Conservation (phyloP, 2,329 filamentous ascomycete species). For the Epichloe bromicola region DNA sequence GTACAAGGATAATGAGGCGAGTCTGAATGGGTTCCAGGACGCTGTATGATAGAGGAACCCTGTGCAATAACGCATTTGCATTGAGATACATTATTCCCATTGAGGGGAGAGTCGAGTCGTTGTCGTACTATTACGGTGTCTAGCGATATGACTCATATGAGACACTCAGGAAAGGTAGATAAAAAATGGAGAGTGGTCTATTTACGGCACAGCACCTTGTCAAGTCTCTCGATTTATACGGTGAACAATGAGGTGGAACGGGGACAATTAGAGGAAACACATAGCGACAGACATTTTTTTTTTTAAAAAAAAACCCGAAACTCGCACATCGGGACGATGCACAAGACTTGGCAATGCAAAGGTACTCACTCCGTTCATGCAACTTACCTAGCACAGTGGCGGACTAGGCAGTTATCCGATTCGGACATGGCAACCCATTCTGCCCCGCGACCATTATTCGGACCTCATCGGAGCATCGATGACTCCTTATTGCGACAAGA, state of each 20-base stretch:
- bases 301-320: no score
- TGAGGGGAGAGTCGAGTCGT: no score
- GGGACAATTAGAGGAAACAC: not conserved
- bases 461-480: not conserved
- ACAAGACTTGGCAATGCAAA: not conserved
- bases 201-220: no score
- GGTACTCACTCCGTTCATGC: not conserved
- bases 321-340: no score
- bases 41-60: no score
- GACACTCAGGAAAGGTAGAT: no score
- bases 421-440: not conserved
- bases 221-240: not conserved
- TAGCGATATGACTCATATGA: no score
- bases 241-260: not conserved
- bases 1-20: not conserved
- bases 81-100: no score
- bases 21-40: not conserved
- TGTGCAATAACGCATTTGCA: no score
- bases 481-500: slow-evolving; percentile 1
- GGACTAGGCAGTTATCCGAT: slow-evolving; percentile 1
- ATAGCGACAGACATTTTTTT: not conserved
- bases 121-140: no score
- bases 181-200: no score
- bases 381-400: not conserved
- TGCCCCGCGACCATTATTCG: not conserved